phyloP scores from a whole-genome alignment of 768 basidiomycete genomes.

The Boletus rubropictus region DNA sequence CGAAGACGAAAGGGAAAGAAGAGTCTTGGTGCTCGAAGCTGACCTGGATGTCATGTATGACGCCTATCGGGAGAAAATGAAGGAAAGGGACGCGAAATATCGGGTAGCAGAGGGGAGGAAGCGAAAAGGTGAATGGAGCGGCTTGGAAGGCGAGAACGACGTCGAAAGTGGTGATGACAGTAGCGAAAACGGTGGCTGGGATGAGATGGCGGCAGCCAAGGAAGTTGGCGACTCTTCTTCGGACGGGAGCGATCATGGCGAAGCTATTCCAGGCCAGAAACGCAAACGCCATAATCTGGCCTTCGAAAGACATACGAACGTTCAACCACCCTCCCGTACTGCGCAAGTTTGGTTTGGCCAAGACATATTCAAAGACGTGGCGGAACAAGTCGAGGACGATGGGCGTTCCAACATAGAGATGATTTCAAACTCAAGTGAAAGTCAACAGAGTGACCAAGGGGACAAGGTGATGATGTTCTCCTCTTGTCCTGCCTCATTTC shows the following conservation, averaged over 20 bases:
- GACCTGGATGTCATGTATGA: constrained; percentile 88
- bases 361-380: constrained; percentile 66
- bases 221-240: constrained; percentile 43
- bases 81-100: constrained; percentile 83
- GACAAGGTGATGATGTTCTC: too few relatives aligned
- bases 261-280: constrained; percentile 34
- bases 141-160: constrained; percentile 49
- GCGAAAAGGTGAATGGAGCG: constrained; percentile 77
- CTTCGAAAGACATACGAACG: constrained; percentile 32
- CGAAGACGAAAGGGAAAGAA: constrained; percentile 67
- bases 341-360: constrained; percentile 96
- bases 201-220: constrained; percentile 55
- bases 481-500: background rate
- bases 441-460: constrained; percentile 26
- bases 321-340: constrained; percentile 44
- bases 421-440: constrained; percentile 28
- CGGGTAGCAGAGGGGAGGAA: constrained; percentile 73
- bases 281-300: constrained; percentile 32
- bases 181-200: constrained; percentile 61
- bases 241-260: constrained; percentile 45
- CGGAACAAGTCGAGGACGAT: constrained; percentile 32
- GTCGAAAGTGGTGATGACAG: constrained; percentile 36
- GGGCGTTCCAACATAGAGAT: constrained; percentile 23
- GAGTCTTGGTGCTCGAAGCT: constrained; percentile 63
- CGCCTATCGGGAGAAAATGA: constrained; percentile 71